Percentiles rank a stretch among this genome's conserved stretches.
These are phyloP conservation scores for Didymella pomorum DNA, from an alignment of 2,329 filamentous ascomycete species.

Conservation along the genomic window DNA sequence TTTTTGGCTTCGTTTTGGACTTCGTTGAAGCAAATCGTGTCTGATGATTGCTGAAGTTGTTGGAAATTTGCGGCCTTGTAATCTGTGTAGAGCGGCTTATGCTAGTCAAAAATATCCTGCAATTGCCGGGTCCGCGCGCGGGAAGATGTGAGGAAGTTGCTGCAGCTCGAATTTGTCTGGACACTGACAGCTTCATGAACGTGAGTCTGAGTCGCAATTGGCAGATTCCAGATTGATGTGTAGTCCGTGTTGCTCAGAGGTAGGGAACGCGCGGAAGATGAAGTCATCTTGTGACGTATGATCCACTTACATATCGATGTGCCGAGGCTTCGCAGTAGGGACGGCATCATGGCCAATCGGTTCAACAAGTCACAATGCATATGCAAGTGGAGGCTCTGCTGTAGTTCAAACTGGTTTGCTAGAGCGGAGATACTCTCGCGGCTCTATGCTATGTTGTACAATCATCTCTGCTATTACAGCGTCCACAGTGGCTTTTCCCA, in stretches of 20 bases:
- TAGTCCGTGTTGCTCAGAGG: background rate
- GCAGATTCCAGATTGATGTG: background rate
- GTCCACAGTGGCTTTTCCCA: conserved; percentile 30
- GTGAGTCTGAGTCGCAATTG: background rate
- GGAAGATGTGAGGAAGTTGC: conserved; percentile 1
- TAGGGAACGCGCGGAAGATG: background rate
- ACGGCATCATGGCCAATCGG: background rate
- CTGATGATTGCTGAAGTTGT: background rate
- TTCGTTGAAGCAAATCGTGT: conserved; percentile 19
- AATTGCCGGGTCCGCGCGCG: conserved; percentile 21
- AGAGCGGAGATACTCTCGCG: conserved; percentile 45
- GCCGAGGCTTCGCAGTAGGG: conserved; percentile 4
- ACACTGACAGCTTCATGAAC: conserved; percentile 3
- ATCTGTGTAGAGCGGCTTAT: background rate
- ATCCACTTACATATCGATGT: conserved; percentile 4
- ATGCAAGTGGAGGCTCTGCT: background rate
- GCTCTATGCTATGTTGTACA: conserved; percentile 42
- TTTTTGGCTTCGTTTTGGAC: conserved; percentile 33
- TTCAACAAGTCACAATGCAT: background rate
- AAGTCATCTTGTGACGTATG: conserved; percentile 14
- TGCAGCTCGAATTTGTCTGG: background rate
- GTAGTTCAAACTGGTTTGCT: conserved; percentile 27
- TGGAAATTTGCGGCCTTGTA: background rate
- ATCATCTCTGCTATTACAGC: conserved; percentile 32
- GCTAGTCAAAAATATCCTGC: conserved; percentile 3